Evolutionary conservation across 176 grass and related monocot species (phyloP), one percentile per base, ranked within the genome.

Genomic region (Rhipidocladum racemiflorum): DNA sequence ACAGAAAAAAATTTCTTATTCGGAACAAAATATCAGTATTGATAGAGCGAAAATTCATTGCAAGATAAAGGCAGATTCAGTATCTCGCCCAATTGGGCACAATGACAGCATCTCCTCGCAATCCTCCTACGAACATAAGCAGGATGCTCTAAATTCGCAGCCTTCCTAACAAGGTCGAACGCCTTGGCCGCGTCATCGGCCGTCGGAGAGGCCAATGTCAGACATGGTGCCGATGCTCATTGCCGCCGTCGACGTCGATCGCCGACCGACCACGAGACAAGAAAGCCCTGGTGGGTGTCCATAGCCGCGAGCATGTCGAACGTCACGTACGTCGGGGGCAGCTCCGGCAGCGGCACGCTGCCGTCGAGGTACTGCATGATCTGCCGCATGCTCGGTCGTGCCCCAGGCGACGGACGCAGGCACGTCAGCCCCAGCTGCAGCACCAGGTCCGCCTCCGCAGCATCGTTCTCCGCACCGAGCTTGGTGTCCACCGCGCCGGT

Each of bases 301-400:
- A 62, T 84, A 61, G 51, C 12, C 1, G 32, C 67, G 25, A 83
- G 57, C 74, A 44, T 70, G 69, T 80, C 80, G 45, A 81, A 65
- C 12, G 61, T 84, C 42, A 80, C 18, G 75, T 87, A 87, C 20
- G 76, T 75, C 21, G 36, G 27, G 0, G 85, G 71, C 46, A 84
- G 74, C 61, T 87, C 81, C 3, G 85, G 81, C 69, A 91, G 34
- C 53, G 14, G 5, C 35, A 53, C 34, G 34, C 76, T 83, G 34
- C 85, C 75, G 75, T 80, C 69, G 54, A 87, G 76, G 85, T 75
- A 87, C 80, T 87, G 75, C 44, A n/a, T 70, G 21, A 90, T 54
- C 68, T 80, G 75, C 27, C 85, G 63, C 68, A 90, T 87, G 75
- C 42, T 87, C 63, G 85, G 80, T 35, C 80, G 39, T 15, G 53